These are phyloP conservation scores for Monosporascus sp. DNA, from an alignment of 2,329 filamentous ascomycete genomes.

Conservation along the genomic window DNA sequence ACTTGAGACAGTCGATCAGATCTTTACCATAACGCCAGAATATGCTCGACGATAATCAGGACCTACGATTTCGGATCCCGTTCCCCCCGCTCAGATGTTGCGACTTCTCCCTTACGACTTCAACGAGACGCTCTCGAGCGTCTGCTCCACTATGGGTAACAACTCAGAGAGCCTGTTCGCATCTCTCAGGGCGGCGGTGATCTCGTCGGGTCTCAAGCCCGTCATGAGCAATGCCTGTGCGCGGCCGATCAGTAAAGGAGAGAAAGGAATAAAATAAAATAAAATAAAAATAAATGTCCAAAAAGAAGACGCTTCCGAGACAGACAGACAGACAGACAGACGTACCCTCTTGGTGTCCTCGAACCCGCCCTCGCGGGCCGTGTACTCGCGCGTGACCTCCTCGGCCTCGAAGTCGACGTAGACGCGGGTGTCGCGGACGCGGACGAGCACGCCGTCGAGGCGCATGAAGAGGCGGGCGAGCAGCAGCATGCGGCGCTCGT, in stretches of 20 bases:
- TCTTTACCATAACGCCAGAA: too few relatives aligned
- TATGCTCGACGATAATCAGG: too few relatives aligned
- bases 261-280: background rate
- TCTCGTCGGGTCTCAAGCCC: constrained; percentile 49
- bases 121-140: constrained; percentile 40
- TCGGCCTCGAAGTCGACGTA: constrained; percentile 82
- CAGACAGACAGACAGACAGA: constrained; percentile 7
- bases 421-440: constrained; percentile 83
- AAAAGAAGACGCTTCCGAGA: too few relatives aligned
- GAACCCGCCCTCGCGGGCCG: constrained; percentile 78
- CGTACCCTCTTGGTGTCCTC: constrained; percentile 67
- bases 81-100: background rate
- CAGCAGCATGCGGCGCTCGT: constrained; percentile 81
- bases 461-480: constrained; percentile 87
- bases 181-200: constrained; percentile 65
- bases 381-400: constrained; percentile 83
- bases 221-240: constrained; percentile 31
- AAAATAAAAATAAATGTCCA: too few relatives aligned
- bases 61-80: too few relatives aligned
- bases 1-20: too few relatives aligned
- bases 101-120: constrained; percentile 4
- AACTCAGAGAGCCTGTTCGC: constrained; percentile 59
- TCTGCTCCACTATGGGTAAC: constrained; percentile 57
- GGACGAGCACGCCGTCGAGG: constrained; percentile 81
- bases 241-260: background rate